Base-by-base conservation (phyloP, 2,329 filamentous ascomycete species). In the Cordyceps militaris region DNA sequence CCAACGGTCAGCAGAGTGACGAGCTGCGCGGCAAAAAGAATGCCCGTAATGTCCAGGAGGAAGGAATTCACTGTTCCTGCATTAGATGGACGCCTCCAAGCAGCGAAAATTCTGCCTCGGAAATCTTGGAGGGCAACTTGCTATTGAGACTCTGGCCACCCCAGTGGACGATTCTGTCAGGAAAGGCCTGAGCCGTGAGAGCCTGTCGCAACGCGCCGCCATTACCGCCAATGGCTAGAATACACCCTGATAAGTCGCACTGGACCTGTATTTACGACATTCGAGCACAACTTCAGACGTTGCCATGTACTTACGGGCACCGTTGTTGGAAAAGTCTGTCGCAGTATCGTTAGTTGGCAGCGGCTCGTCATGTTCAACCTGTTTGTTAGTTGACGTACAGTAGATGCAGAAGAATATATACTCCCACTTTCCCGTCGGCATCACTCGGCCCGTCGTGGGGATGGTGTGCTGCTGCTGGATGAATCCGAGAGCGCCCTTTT, bases 1-100 rank as follows among this genome's bases (percentile, higher is more conserved):
- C 63, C 63, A 10, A 64, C 23, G 24, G 61, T 52, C 34, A 65
- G 46, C 16, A 65, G 60, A 10, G 58, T 52, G 36, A 59, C 60
- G n/a, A 64, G 61, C 48, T 65, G 63, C 9, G 60, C 59, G 10
- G 61, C 63, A 43, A 65, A 64, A 6, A 63, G 57, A 51, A 65
- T 59, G n/a, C 62, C 62, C 4, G 63, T 63, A 38, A 63, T 57
- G 50, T 63, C 55, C 23, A 63, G 60, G 14, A 65, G 61, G 24
- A 63, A 57, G 3, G 60, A 60, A 21, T 61, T 61, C 19, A 61
- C 60, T 61, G 23, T 5, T n/a, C n/a, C n/a, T n/a, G n/a, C n/a
- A 26, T 28, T 23, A 14, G 16, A 28, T 16, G 43, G 36, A 48
- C 38, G n/a, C n/a, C n/a, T n/a, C n/a, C n/a, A n/a, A n/a, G n/a